A percentile compares a stretch with the other conserved stretches of the same genome.
Evolutionary conservation across 768 basidiomycete species (phyloP).

Genomic region (Kwoniella sp.): DNA sequence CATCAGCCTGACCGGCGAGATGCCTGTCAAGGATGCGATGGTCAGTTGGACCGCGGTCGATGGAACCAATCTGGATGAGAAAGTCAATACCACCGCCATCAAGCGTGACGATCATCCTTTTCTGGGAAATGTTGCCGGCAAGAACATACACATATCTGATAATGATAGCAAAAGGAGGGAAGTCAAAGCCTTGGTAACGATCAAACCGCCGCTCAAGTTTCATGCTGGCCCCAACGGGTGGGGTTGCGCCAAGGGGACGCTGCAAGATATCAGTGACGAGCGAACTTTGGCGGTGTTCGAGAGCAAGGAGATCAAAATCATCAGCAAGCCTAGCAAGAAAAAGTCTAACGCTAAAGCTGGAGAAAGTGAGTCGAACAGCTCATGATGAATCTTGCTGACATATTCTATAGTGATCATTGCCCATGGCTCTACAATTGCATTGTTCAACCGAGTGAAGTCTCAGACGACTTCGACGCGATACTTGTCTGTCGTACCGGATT

Average conservation of each 20-base stretch:
- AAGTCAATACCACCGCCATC: constrained; percentile 34
- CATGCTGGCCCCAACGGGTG: constrained; percentile 64
- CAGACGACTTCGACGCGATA: constrained; percentile 96
- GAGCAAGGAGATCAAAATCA: constrained; percentile 94
- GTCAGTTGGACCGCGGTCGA: constrained; percentile 84
- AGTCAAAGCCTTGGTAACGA: constrained; percentile 82
- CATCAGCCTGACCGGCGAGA: constrained; percentile 89
- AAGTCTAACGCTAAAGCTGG: constrained; percentile 89
- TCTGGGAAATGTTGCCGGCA: constrained; percentile 89
- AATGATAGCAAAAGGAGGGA: constrained; percentile 94
- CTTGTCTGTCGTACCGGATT: constrained; percentile 90
- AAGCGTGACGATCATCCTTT: constrained; percentile 66
- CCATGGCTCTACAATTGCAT: constrained; percentile 90
- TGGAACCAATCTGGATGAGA: constrained; percentile 75
- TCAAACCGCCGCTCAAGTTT: constrained; percentile 28
- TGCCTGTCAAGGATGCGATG: constrained; percentile 76
- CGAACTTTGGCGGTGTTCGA: constrained; percentile 85
- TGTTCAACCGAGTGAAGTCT: constrained; percentile 93
- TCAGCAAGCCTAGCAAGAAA: constrained; percentile 98
- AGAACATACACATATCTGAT: constrained; percentile 92
- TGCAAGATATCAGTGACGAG: constrained; percentile 71
- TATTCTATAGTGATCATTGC: constrained; percentile 76
- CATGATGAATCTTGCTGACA: constrained; percentile 1
- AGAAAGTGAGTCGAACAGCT: constrained; percentile 67
- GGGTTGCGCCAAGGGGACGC: constrained; percentile 50